A percentile compares a stretch with the other conserved stretches of the same genome.
Conservation (phyloP, 2,329 filamentous ascomycete genomes). For the Helminthosporium solani region DNA sequence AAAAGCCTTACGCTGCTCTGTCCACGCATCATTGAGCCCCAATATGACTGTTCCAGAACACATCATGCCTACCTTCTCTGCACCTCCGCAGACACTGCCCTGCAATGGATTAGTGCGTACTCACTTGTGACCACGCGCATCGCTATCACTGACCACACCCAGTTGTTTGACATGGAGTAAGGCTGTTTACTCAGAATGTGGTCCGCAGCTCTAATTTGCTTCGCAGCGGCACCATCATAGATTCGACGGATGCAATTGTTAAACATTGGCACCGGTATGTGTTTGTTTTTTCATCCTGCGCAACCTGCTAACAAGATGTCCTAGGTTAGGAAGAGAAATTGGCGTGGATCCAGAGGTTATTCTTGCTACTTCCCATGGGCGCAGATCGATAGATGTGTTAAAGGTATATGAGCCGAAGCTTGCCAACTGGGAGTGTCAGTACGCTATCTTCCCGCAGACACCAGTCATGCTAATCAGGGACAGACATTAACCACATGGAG, state of each 20-base stretch:
- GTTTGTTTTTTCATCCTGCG: not conserved
- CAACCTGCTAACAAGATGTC: constrained; percentile 9
- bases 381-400: constrained; percentile 83
- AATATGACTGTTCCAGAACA: constrained; percentile 37
- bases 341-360: constrained; percentile 83
- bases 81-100: constrained; percentile 41
- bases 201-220: constrained; percentile 7
- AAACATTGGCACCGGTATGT: constrained; percentile 74
- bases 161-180: constrained; percentile 42
- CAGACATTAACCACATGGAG: constrained; percentile 80
- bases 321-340: constrained; percentile 76
- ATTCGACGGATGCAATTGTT: constrained; percentile 73
- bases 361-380: constrained; percentile 85
- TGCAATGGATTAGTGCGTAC: constrained; percentile 47
- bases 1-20: not conserved
- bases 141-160: constrained; percentile 12
- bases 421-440: constrained; percentile 90
- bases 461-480: constrained; percentile 4
- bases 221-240: constrained; percentile 72
- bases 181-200: not conserved
- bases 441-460: constrained; percentile 1
- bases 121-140: not conserved
- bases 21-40: constrained; percentile 1
- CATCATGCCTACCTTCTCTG: constrained; percentile 42
- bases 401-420: constrained; percentile 76